phyloP scores from a whole-genome alignment of 2,329 filamentous ascomycete species.

The Calonectria fujianensis region DNA sequence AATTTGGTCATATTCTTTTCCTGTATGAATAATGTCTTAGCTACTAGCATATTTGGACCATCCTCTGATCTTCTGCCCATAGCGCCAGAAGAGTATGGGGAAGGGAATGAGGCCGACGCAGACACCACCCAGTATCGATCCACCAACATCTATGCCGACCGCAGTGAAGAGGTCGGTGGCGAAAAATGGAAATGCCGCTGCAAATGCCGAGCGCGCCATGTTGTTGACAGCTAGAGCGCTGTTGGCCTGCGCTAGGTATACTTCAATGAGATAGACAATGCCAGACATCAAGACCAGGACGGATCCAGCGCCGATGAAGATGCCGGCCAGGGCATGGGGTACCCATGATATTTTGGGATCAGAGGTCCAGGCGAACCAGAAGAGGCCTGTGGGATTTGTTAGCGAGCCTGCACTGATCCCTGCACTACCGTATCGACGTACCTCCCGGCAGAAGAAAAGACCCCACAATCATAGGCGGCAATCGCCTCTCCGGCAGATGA shows the following conservation, averaged over 20 bases:
- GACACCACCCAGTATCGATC: not conserved
- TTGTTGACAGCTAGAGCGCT: slow-evolving; percentile 2
- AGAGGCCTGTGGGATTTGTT: not conserved
- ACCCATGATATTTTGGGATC: slow-evolving; percentile 18
- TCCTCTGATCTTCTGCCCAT: slow-evolving; percentile 4
- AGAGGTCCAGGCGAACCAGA: slow-evolving; percentile 13
- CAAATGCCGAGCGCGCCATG: slow-evolving; percentile 11
- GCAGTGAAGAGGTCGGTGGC: slow-evolving; percentile 1
- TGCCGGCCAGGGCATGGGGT: not conserved
- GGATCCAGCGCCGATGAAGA: slow-evolving; percentile 9
- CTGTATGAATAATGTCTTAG: not conserved
- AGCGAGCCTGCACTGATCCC: not conserved
- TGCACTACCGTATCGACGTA: not conserved
- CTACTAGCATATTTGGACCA: not conserved
- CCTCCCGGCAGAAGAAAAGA: slow-evolving; percentile 10
- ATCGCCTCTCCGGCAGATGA: slow-evolving; percentile 9
- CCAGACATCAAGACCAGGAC: slow-evolving; percentile 13
- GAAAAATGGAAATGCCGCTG: slow-evolving; percentile 8
- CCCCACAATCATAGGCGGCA: slow-evolving; percentile 16
- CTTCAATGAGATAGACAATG: slow-evolving; percentile 6
- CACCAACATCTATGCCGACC: not conserved
- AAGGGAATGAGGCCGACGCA: slow-evolving; percentile 7
- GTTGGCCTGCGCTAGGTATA: slow-evolving; percentile 6
- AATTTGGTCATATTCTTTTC: not conserved
- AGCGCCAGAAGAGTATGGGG: not conserved